Evolutionary conservation across 306 rosid species (phyloP).

Genomic region (Adenanthera pavonina): DNA sequence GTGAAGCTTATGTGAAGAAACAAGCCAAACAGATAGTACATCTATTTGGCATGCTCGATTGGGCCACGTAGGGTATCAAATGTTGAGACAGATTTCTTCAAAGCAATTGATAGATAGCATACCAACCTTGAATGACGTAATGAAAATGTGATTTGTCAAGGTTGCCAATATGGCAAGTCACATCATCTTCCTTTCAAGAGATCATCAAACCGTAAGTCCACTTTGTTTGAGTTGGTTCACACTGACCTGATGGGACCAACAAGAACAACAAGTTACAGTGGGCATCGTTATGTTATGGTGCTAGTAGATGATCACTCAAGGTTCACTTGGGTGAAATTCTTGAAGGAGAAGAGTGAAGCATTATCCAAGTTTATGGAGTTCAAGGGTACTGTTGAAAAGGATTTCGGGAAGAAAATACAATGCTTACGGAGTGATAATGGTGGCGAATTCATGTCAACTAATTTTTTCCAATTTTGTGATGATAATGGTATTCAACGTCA

Average conservation of each 20-base stretch:
- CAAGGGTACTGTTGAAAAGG: background rate
- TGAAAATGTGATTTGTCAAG: background rate
- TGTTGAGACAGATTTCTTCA: background rate
- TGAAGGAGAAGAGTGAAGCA: background rate
- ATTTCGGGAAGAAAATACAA: background rate
- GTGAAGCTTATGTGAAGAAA: background rate
- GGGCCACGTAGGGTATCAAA: background rate
- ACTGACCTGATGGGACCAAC: background rate
- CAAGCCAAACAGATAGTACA: background rate
- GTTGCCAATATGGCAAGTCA: background rate
- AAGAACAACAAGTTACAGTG: background rate
- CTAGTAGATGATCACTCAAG: slow-evolving; percentile 19
- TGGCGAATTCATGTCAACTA: background rate
- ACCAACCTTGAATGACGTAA: background rate
- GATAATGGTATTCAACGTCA: background rate
- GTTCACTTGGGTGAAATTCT: background rate
- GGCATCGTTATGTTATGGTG: background rate
- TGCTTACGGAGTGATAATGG: background rate
- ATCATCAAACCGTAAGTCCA: background rate
- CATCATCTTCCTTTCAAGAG: background rate
- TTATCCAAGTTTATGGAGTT: slow-evolving; percentile 26
- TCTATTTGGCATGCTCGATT: background rate
- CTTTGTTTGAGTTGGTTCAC: background rate
- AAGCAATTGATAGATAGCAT: background rate
- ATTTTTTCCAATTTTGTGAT: background rate